Evolutionary conservation across 1,139 yeast genomes (phyloP), one percentile per base, ranked within the genome.

Genomic region (Protomyces lactucae-debilis): DNA sequence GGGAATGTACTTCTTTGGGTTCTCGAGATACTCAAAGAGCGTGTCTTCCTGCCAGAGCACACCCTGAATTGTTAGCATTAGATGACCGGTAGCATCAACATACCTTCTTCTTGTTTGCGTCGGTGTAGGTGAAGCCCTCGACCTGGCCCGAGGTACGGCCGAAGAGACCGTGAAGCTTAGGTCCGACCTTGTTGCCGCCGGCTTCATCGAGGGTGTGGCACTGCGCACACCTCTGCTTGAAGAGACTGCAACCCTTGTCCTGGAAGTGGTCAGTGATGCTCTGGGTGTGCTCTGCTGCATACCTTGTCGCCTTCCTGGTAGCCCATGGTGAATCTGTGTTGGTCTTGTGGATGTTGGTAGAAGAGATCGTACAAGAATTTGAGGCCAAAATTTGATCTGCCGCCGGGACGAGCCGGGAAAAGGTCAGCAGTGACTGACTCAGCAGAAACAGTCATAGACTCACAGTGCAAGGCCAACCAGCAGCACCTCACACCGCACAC

Each of bases 1-100:
- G 76, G 99, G 99, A 74, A 93, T 91, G 83, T 91, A 93, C 84
- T 93, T 93, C 96, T 93, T 93, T 83, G 99, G 99, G 89, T 93
- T 95, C 82, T 88, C 96, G 60, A 93, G 86, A 86, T 93, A 93
- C 79, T 88, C 96, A 74, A 87, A 84, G 87, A 93, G 84, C 79
- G 91, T 84, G 77, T 91, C 93, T 76, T 86, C 95, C 71, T 76
- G 73, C 99, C 99, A 93, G 69, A 73, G 74, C 70, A 92, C 95
- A 76, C 92, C 96, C 25, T 18, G 25, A 39, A 39, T 1, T 14
- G 43, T 39, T 39, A 39, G 43, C 16, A 14, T 39, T 37, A 4
- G 5, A 39, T 14, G 16, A 37, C 16, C 43, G 14, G n/a, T 14
- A 8, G 46, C 40, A 12, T 35, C 12, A 2, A 16, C 8, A 39